Evolutionary conservation across 306 rosid species (phyloP), one percentile per base, ranked within the genome.

Genomic region (Dalbergia cochinchinensis): DNA sequence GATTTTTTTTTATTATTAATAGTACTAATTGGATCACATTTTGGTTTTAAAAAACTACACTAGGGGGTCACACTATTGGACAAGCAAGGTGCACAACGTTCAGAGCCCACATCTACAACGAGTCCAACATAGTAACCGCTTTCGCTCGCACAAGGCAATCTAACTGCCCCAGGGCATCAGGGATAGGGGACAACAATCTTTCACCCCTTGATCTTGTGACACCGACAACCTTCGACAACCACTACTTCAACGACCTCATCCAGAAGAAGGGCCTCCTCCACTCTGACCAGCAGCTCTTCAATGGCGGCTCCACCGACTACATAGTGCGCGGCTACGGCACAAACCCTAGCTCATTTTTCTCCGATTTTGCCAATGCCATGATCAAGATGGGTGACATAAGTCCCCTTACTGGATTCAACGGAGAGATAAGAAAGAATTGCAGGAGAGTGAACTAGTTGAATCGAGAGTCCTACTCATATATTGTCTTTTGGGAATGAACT

Each of bases 41-140:
- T 9, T 69, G 39, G 9, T 4, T 34, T 19, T 15, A 3, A 16
- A 3, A 16, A 65, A 22, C 39, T 1, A 1, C 35, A 14, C 9
- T 2, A 94, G 99, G 99, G 0, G 80, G 87, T 0, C 99, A 92
- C 73, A 91, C 99, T 8, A 95, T 95, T 63, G 98, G 99, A 42
- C 92, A 88, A 76, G 93, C 99, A 37, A 88, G 98, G 73, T 92
- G 99, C 89, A 87, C 92, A 0, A 47, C 1, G 3, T 92, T 90
- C 63, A 84, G 99, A 48, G 79, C 74, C 4, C 89, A 64, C 22
- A 77, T 95, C 14, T 91, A 95, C 91, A 92, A 89, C 19, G 95
- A 91, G 50, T 72, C 75, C 63, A 89, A 90, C 89, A 71, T 95
- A 5, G 96, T 89, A 0, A 31, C 34, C 0, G 63, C 85, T 0